Evolutionary conservation across 345 rosid genomes (phyloP).

Genomic region (Hibiscus trionum): DNA sequence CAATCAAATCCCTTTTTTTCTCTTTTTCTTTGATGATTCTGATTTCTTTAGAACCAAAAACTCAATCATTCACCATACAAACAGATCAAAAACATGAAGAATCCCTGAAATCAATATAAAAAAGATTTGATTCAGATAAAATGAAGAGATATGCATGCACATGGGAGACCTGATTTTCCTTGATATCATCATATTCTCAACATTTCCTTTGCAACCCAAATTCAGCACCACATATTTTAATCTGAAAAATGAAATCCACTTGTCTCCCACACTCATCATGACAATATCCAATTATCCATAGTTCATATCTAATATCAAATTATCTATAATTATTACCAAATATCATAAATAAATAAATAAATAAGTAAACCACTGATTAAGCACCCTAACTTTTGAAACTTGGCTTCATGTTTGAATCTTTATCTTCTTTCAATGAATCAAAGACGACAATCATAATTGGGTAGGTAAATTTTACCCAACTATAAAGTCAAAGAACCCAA

Average conservation of each 20-base stretch:
- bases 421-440: constrained; percentile 10
- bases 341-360: background rate
- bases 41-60: background rate
- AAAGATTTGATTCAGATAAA: constrained; percentile 7
- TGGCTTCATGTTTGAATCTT: background rate
- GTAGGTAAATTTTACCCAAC: background rate
- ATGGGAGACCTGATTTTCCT: constrained; percentile 18
- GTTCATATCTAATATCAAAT: background rate
- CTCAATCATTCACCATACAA: background rate
- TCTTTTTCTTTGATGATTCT: background rate
- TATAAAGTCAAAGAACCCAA: background rate
- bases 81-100: background rate
- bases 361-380: background rate
- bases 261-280: background rate
- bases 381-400: background rate
- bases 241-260: constrained; percentile 8
- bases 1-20: background rate
- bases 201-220: constrained; percentile 11
- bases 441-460: background rate
- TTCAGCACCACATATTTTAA: background rate
- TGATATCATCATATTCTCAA: constrained; percentile 2
- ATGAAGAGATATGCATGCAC: constrained; percentile 8
- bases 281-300: constrained; percentile 5
- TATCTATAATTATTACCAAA: constrained; percentile 3
- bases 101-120: constrained; percentile 5